Conservation (phyloP, 306 rosid genomes). For the Fragaria vesca region DNA sequence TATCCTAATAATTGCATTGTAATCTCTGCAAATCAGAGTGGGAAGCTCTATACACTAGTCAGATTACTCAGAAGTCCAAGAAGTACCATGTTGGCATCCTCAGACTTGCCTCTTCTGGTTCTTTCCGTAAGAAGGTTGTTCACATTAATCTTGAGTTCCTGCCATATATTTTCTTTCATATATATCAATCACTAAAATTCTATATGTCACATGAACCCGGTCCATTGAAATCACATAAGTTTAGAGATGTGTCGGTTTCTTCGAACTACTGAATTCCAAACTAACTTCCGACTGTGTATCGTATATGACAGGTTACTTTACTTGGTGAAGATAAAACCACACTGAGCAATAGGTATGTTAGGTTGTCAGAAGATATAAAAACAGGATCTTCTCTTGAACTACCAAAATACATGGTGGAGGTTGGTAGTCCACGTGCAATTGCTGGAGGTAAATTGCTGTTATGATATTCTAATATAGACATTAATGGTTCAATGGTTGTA, state of each 20-base stretch:
- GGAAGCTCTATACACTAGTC: conserved; percentile 32
- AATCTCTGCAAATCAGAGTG: conserved; percentile 27
- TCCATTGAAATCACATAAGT: neutral
- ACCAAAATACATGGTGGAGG: conserved; percentile 33
- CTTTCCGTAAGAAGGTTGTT: conserved; percentile 26
- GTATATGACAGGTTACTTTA: conserved; percentile 31
- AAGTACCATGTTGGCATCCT: conserved; percentile 31
- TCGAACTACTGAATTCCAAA: neutral
- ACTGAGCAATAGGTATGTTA: conserved; percentile 27
- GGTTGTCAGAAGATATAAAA: conserved; percentile 24
- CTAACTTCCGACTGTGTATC: neutral
- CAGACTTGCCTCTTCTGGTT: conserved; percentile 28
- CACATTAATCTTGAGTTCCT: conserved; percentile 6
- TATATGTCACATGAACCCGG: neutral
- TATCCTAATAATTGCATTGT: neutral
- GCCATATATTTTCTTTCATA: neutral
- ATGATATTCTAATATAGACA: conserved; percentile 1
- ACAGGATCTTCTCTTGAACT: conserved; percentile 29
- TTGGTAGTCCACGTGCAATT: conserved; percentile 20
- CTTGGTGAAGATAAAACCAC: conserved; percentile 29
- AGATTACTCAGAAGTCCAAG: conserved; percentile 37
- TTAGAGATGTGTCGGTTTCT: neutral
- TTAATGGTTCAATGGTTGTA: conserved; percentile 9
- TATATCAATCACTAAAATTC: neutral
- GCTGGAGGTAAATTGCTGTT: conserved; percentile 23